Conservation (phyloP, 805 yeast species). For the Vanderwaltozyma polyspora region DNA sequence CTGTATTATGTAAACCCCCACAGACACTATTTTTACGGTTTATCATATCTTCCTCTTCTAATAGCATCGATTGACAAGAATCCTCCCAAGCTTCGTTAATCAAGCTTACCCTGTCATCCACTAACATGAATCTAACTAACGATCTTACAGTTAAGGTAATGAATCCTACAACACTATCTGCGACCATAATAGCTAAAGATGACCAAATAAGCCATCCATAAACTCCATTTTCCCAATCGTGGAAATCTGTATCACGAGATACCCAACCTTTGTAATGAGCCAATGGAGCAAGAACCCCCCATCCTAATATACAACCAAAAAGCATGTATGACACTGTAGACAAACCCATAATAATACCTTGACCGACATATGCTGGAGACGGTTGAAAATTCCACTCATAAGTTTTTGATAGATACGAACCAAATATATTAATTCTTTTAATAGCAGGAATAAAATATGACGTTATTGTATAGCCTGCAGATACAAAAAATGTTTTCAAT, state of each 20-base stretch:
- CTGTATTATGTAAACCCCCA: conserved; percentile 14
- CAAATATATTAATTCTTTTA: conserved; percentile 65
- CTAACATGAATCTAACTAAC: conserved; percentile 17
- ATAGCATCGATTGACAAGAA: conserved; percentile 23
- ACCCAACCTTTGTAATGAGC: conserved; percentile 73
- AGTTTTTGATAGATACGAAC: conserved; percentile 42
- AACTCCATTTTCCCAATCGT: conserved; percentile 84
- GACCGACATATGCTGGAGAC: conserved; percentile 95
- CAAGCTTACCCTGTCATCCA: conserved; percentile 16
- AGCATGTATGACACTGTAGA: conserved; percentile 87
- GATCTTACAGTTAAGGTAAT: conserved; percentile 46
- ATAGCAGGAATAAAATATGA: conserved; percentile 68
- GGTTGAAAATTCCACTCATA: conserved; percentile 88
- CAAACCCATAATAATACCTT: conserved; percentile 94
- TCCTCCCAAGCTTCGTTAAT: conserved; percentile 20
- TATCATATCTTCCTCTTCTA: conserved; percentile 25
- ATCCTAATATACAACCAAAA: conserved; percentile 79
- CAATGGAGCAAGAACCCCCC: conserved; percentile 85
- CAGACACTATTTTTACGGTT: conserved; percentile 9
- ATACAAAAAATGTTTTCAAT: conserved; percentile 47
- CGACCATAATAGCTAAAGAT: conserved; percentile 84
- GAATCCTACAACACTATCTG: conserved; percentile 79
- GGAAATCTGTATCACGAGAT: conserved; percentile 60
- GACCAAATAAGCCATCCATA: conserved; percentile 98
- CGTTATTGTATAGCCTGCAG: conserved; percentile 60